Conservation (phyloP, 345 rosid species). For the Leavenworthia alabamica region DNA sequence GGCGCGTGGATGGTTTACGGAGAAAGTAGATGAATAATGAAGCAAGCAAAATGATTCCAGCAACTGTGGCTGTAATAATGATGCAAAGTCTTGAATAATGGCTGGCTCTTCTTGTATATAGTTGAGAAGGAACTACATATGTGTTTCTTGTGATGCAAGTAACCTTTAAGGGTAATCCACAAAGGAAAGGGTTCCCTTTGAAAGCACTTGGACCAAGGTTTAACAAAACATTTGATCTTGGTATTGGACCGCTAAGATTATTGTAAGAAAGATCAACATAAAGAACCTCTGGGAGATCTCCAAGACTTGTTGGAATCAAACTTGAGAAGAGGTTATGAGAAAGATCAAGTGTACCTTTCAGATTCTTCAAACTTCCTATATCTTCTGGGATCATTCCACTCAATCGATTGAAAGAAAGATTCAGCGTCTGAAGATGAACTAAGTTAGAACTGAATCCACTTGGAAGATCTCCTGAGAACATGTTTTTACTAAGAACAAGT, state of each 20-base stretch:
- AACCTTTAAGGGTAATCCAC: constrained; percentile 60
- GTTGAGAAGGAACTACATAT: constrained; percentile 16
- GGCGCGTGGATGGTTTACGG: constrained; percentile 32
- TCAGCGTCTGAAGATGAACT: constrained; percentile 40
- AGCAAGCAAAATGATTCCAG: constrained; percentile 49
- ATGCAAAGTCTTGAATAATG: constrained; percentile 4
- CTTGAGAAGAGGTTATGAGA: constrained; percentile 72
- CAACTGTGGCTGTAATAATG: constrained; percentile 18
- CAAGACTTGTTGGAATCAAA: constrained; percentile 60
- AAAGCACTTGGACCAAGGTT: constrained; percentile 78
- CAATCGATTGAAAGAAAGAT: constrained; percentile 58
- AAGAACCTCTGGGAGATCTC: constrained; percentile 55
- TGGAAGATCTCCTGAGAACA: constrained; percentile 56
- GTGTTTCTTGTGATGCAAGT: constrained; percentile 33
- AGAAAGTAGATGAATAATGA: constrained; percentile 40
- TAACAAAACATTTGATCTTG: constrained; percentile 43
- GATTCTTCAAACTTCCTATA: constrained; percentile 47
- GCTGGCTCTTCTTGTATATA: constrained; percentile 12
- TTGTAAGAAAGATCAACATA: constrained; percentile 73
- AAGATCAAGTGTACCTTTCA: constrained; percentile 60
- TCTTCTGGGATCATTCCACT: constrained; percentile 52
- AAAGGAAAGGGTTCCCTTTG: constrained; percentile 58
- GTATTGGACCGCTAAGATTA: constrained; percentile 68
- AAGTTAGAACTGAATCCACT: constrained; percentile 36
- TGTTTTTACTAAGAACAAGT: constrained; percentile 53